Conservation (phyloP, 1,284 basidiomycete genomes). For the Marasmius oreades region DNA sequence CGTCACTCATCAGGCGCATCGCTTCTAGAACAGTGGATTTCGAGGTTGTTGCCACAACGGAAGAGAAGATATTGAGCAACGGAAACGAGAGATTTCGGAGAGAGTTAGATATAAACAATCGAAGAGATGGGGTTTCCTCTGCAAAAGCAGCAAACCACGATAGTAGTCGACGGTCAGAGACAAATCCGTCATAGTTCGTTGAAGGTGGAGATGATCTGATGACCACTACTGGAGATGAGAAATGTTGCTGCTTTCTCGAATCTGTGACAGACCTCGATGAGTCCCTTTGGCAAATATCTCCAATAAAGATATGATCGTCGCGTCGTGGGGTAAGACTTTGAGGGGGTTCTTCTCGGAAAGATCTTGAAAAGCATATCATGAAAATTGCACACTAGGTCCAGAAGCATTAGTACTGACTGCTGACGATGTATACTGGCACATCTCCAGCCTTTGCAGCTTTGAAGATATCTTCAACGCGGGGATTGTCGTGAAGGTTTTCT, state of each 20-base stretch:
- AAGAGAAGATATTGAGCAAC: constrained; percentile 56
- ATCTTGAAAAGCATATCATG: constrained; percentile 38
- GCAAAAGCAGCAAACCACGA: constrained; percentile 60
- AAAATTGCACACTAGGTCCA: too few species aligned
- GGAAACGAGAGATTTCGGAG: constrained; percentile 58
- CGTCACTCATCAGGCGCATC: constrained; percentile 77
- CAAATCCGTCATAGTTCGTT: constrained; percentile 48
- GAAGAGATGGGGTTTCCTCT: constrained; percentile 43
- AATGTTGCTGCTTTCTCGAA: neutral
- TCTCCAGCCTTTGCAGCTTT: constrained; percentile 66
- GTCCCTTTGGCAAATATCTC: constrained; percentile 63
- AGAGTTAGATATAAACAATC: constrained; percentile 52
- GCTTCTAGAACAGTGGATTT: constrained; percentile 64
- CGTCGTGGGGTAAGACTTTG: constrained; percentile 56
- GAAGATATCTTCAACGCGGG: constrained; percentile 62
- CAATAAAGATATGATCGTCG: constrained; percentile 59
- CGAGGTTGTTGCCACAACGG: constrained; percentile 57
- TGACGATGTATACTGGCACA: constrained; percentile 70
- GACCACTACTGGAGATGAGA: constrained; percentile 36
- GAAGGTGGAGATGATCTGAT: constrained; percentile 39
- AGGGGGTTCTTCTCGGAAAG: constrained; percentile 80
- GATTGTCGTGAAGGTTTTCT: constrained; percentile 55
- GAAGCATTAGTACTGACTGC: constrained; percentile 49
- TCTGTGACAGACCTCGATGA: constrained; percentile 52
- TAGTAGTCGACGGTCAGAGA: constrained; percentile 59